phyloP scores from a whole-genome alignment of 2,329 filamentous ascomycete species.

The Hymenoscyphus fraxineus region DNA sequence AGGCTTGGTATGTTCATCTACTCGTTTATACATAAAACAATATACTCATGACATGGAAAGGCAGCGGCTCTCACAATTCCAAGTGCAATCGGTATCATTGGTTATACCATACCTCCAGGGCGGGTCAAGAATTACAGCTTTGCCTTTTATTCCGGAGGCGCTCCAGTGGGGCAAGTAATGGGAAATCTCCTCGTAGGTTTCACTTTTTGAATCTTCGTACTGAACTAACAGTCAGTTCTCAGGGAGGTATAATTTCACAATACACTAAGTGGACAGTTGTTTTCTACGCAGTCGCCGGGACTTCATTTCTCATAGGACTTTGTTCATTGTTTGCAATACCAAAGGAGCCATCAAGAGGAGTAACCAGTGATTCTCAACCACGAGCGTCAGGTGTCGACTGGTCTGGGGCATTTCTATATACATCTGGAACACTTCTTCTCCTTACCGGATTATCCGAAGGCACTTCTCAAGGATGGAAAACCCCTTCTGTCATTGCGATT shows the following conservation, averaged over 20 bases:
- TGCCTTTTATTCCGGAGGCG: conserved; percentile 59
- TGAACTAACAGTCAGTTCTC: conserved; percentile 35
- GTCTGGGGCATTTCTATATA: conserved; percentile 62
- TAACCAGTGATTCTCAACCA: conserved; percentile 5
- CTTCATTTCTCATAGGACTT: conserved; percentile 53
- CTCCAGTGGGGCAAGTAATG: conserved; percentile 60
- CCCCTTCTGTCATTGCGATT: conserved; percentile 50
- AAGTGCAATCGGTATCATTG: conserved; percentile 67
- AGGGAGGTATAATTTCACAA: conserved; percentile 58
- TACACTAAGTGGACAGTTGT: conserved; percentile 65
- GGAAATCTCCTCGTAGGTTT: conserved; percentile 46
- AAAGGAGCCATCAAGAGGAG: conserved; percentile 38
- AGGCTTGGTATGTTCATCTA: conserved; percentile 45
- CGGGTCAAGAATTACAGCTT: conserved; percentile 70
- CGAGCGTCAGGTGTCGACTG: conserved; percentile 55
- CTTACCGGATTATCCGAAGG: conserved; percentile 66
- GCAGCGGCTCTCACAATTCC: conserved; percentile 62
- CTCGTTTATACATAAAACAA: neutral
- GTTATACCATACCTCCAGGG: conserved; percentile 62
- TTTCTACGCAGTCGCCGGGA: conserved; percentile 60
- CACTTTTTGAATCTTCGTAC: neutral
- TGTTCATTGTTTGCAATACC: conserved; percentile 60
- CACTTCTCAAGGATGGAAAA: conserved; percentile 64
- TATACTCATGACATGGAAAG: conserved; percentile 12
- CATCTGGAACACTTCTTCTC: conserved; percentile 56